Base-by-base conservation (phyloP, 169 alveolate genomes). In the Eimeria zaria region DNA sequence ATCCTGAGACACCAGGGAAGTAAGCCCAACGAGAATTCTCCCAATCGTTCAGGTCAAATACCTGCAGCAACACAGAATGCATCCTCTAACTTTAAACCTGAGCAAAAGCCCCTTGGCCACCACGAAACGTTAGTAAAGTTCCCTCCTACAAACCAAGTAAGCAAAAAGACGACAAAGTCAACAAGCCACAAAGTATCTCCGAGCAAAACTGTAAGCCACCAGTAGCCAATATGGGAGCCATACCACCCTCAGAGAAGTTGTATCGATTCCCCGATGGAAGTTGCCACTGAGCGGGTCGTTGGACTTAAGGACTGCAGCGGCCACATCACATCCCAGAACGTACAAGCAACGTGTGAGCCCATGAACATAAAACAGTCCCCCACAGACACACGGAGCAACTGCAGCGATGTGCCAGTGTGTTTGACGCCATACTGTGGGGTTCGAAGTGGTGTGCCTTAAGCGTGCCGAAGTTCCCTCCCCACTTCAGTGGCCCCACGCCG, bases 1-100 rank as follows among this genome's bases (percentile, higher is more conserved):
- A 95, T 6, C 97, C 97, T 27, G 97, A 95, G 58, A 90, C 93
- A 8, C 97, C 97, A 0, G 97, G 97, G n/a, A 58, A n/a, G 81
- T 85, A 67, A n/a, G 95, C 73, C 97, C 97, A 95, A 78, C 53
- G 81, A 39, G 95, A 60, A 73, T 87, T 89, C 58, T 44, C 73
- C 89, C 89, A 88, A 81, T 95, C 69, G 46, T 81, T 89, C 69
- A 84, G 39, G 81, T 95, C 97, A 74, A 95, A 80, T 14, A 95
- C 89, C 97, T 95, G 97, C 44, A 69, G 20, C 33, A 48, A 0
- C 27, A 20, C 41, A 44, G 33, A 16, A 76, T 20, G 64, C 27
- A n/a, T 5, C 84, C 33, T 74, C 33, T 58, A 74, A 74, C 58
- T 36, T 44, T 39, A 44, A 74, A 11, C 33, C 84, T 14, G 22